These are phyloP conservation scores for Crepidotus variabilis DNA, from an alignment of 768 basidiomycete species.

Conservation along the genomic window DNA sequence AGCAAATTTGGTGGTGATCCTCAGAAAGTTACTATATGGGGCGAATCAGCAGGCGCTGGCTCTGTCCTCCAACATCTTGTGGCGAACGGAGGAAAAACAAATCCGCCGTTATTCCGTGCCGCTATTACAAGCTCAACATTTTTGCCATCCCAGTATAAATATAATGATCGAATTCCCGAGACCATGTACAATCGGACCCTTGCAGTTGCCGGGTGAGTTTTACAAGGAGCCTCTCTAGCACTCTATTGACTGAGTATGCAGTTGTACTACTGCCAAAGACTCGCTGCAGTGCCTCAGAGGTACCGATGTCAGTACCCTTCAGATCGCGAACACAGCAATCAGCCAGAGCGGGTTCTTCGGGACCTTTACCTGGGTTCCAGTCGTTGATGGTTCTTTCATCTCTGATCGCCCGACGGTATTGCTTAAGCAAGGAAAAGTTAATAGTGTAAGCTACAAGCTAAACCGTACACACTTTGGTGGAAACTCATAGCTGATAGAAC, in stretches of 20 bases:
- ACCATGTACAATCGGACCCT: neutral
- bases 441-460: constrained; percentile 29
- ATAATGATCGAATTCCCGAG: constrained; percentile 37
- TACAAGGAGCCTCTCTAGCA: neutral
- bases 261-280: constrained; percentile 30
- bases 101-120: constrained; percentile 38
- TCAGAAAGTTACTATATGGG: constrained; percentile 37
- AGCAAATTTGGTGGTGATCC: constrained; percentile 39
- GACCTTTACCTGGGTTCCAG: constrained; percentile 36
- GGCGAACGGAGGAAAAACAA: constrained; percentile 41
- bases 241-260: constrained; percentile 8
- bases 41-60: constrained; percentile 42
- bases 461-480: neutral
- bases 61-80: constrained; percentile 48
- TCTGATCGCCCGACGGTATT: constrained; percentile 35
- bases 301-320: constrained; percentile 25
- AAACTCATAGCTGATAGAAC: constrained; percentile 17
- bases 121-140: constrained; percentile 44
- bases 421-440: constrained; percentile 32
- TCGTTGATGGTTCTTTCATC: constrained; percentile 46
- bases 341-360: constrained; percentile 31
- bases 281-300: constrained; percentile 37
- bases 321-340: constrained; percentile 29
- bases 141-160: constrained; percentile 43
- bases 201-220: neutral